A percentile compares a stretch with the other conserved stretches of the same genome.
phyloP scores from a whole-genome alignment of 805 yeast genomes.

The Hagleromyces aurorensis region DNA sequence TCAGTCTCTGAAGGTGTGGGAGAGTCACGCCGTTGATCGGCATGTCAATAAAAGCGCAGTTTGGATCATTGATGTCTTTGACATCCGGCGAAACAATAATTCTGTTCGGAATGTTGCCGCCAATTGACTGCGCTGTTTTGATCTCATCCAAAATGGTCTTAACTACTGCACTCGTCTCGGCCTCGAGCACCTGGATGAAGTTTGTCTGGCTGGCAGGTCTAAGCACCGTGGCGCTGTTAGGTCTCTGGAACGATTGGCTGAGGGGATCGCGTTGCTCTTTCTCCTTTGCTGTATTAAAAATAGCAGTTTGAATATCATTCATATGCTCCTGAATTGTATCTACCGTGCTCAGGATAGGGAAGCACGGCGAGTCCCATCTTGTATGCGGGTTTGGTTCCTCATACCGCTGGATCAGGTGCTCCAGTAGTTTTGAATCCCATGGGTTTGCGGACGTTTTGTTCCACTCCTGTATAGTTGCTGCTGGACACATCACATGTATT shows the following conservation, averaged over 20 bases:
- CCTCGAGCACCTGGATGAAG: conserved; percentile 72
- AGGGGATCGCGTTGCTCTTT: conserved; percentile 33
- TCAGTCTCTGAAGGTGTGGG: conserved; percentile 73
- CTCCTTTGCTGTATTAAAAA: conserved; percentile 33
- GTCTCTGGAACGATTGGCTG: conserved; percentile 51
- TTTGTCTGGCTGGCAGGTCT: conserved; percentile 73
- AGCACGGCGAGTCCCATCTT: conserved; percentile 92
- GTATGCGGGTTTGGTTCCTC: conserved; percentile 86
- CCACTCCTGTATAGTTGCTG: conserved; percentile 55
- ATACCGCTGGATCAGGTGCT: conserved; percentile 70
- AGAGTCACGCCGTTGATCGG: conserved; percentile 56
- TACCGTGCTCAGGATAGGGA: conserved; percentile 44
- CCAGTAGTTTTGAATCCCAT: conserved; percentile 63
- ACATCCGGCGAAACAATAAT: conserved; percentile 35
- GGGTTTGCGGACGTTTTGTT: conserved; percentile 32
- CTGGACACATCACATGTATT: conserved; percentile 66
- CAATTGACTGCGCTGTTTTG: conserved; percentile 28
- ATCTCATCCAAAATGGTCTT: conserved; percentile 49
- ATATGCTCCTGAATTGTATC: conserved; percentile 43
- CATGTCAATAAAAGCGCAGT: conserved; percentile 43
- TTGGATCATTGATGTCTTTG: conserved; percentile 34
- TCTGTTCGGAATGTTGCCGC: conserved; percentile 37
- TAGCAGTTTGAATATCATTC: conserved; percentile 57
- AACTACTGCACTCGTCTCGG: conserved; percentile 57
- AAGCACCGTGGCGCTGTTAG: conserved; percentile 77